phyloP scores from a whole-genome alignment of 208 protist genomes.

The Strigomonas culicis region DNA sequence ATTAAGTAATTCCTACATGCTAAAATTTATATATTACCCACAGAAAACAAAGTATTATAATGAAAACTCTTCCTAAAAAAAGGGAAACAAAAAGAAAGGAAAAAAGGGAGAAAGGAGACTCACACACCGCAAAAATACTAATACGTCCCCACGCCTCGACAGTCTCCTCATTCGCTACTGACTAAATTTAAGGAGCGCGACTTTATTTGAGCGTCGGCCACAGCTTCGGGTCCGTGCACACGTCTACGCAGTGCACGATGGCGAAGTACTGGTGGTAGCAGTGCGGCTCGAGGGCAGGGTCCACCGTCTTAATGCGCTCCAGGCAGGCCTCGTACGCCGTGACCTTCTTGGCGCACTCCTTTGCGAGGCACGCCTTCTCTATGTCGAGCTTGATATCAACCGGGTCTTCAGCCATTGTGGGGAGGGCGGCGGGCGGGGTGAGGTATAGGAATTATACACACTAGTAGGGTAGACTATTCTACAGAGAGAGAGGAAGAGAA shows the following conservation, averaged over 20 bases:
- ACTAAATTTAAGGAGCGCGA: background rate
- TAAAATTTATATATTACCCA: background rate
- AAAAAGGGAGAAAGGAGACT: background rate
- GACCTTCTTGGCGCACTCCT: slow-evolving; percentile 58
- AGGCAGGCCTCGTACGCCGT: slow-evolving; percentile 59
- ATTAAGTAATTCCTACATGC: background rate
- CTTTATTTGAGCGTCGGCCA: slow-evolving; percentile 72
- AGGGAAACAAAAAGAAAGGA: slow-evolving; percentile 1
- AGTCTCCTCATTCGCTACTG: background rate
- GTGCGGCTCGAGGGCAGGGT: slow-evolving; percentile 59
- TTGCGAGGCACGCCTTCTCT: slow-evolving; percentile 69
- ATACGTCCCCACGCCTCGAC: background rate
- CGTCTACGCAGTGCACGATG: slow-evolving; percentile 80
- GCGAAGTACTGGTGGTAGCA: slow-evolving; percentile 81
- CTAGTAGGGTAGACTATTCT: background rate
- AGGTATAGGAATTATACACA: background rate
- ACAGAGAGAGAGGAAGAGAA: background rate
- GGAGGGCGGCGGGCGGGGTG: background rate
- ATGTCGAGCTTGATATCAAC: slow-evolving; percentile 73
- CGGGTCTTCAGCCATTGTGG: slow-evolving; percentile 46
- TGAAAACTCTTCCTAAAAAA: background rate
- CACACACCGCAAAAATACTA: background rate
- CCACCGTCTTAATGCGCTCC: slow-evolving; percentile 71
- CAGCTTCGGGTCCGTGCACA: slow-evolving; percentile 73
- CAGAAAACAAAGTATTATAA: background rate